phyloP scores from a whole-genome alignment of 2,329 filamentous ascomycete species.

The Xylariales sp. region DNA sequence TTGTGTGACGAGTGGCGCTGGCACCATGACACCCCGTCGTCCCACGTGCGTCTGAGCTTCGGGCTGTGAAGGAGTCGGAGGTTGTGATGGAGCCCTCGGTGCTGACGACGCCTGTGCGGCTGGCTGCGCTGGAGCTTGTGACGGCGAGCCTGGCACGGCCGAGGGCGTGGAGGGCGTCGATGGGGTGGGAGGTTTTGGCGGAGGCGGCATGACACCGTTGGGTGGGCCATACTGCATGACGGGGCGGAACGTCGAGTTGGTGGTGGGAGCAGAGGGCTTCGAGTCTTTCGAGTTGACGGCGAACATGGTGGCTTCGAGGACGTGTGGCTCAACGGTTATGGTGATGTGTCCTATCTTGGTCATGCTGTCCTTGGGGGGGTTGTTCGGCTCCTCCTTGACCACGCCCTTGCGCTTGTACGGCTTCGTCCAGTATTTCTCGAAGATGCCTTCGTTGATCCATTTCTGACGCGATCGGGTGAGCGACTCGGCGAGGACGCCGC shows the following conservation, averaged over 20 bases:
- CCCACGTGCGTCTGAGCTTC: too few relatives aligned
- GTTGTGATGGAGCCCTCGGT: constrained; percentile 1
- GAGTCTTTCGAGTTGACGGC: constrained; percentile 66
- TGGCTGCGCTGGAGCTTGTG: constrained; percentile 8
- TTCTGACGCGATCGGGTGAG: constrained; percentile 66
- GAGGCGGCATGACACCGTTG: constrained; percentile 56
- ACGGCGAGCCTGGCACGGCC: constrained; percentile 3
- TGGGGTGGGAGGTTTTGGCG: constrained; percentile 32
- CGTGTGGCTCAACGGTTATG: constrained; percentile 74
- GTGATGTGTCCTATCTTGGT: constrained; percentile 67
- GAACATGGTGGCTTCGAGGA: constrained; percentile 71
- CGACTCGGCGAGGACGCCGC: constrained; percentile 71
- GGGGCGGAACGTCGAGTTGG: constrained; percentile 40
- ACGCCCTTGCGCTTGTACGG: constrained; percentile 64
- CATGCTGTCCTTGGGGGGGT: constrained; percentile 68
- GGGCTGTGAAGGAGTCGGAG: not conserved
- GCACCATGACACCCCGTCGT: too few relatives aligned
- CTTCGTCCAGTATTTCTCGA: constrained; percentile 75
- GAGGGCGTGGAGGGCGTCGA: constrained; percentile 9
- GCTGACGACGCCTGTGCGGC: constrained; percentile 14
- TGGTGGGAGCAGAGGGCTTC: constrained; percentile 40
- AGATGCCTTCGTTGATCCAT: constrained; percentile 69
- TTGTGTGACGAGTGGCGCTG: too few relatives aligned
- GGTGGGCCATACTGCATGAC: constrained; percentile 63
- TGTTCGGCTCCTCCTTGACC: constrained; percentile 58